Conservation (phyloP, 768 basidiomycete species). For the Podaxis sp. region DNA sequence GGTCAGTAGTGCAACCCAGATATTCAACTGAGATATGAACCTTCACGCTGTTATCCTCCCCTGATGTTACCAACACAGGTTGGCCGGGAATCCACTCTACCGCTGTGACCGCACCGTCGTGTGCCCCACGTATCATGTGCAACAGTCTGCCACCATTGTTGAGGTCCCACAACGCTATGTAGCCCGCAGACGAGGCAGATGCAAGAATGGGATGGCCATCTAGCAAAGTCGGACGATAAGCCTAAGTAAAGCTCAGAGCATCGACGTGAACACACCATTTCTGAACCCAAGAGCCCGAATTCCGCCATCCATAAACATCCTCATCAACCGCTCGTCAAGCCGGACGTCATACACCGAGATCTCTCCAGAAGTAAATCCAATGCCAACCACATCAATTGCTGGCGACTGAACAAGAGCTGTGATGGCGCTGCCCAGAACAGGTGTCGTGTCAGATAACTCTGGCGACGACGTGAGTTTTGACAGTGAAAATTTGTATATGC, state of each 20-base stretch:
- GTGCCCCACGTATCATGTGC: slow-evolving; percentile 85
- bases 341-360: slow-evolving; percentile 89
- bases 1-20: background rate
- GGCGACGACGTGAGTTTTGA: slow-evolving; percentile 47
- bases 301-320: slow-evolving; percentile 90
- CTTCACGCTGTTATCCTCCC: slow-evolving; percentile 95
- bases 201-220: slow-evolving; percentile 90
- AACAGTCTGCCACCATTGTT: slow-evolving; percentile 77
- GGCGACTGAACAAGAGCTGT: slow-evolving; percentile 87
- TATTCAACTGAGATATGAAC: slow-evolving; percentile 35
- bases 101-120: slow-evolving; percentile 80
- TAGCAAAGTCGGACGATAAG: slow-evolving; percentile 26
- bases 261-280: slow-evolving; percentile 54
- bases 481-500: slow-evolving; percentile 76
- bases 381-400: slow-evolving; percentile 93
- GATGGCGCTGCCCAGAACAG: slow-evolving; percentile 46
- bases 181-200: slow-evolving; percentile 81
- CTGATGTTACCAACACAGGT: slow-evolving; percentile 84
- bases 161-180: slow-evolving; percentile 93
- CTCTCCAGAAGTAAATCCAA: slow-evolving; percentile 86
- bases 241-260: background rate
- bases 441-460: slow-evolving; percentile 16
- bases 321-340: slow-evolving; percentile 84
- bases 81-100: slow-evolving; percentile 94
- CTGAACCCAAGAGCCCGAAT: slow-evolving; percentile 80